Conservation (phyloP, 2,329 filamentous ascomycete genomes). For the Pseudogymnoascus verrucosus region DNA sequence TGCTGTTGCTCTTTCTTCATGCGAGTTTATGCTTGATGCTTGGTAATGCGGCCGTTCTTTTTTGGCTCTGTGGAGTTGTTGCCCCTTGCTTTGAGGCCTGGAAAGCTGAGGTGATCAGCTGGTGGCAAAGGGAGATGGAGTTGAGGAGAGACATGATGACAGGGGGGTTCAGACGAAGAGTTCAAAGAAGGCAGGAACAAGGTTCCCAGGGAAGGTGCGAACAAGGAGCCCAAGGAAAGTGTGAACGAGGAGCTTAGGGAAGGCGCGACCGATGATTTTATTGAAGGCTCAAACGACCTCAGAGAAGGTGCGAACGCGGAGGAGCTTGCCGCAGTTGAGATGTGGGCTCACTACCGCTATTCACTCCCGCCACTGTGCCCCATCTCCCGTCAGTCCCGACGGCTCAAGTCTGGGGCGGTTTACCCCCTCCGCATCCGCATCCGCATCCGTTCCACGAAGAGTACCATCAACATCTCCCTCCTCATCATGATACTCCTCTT, state of each 20-base stretch:
- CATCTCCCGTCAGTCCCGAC: conserved; percentile 16
- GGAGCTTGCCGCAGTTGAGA: neutral
- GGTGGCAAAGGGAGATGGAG: neutral
- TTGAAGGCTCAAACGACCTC: neutral
- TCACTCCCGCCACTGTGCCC: conserved; percentile 20
- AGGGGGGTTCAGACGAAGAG: neutral
- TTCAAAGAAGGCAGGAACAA: neutral
- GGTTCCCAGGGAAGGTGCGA: neutral
- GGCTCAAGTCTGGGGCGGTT: conserved; percentile 22
- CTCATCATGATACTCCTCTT: conserved; percentile 9
- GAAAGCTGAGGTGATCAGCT: neutral
- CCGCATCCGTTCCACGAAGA: neutral
- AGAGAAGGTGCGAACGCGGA: neutral
- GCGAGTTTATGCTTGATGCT: neutral
- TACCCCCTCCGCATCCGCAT: neutral
- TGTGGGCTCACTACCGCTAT: neutral
- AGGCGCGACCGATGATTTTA: neutral
- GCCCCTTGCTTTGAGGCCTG: neutral
- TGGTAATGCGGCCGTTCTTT: neutral
- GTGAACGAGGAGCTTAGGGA: neutral
- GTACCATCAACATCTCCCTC: conserved; percentile 21
- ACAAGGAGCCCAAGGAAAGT: neutral
- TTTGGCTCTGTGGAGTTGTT: neutral
- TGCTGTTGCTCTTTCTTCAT: neutral
- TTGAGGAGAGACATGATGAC: neutral